A percentile compares a stretch with the other conserved stretches of the same genome.
Evolutionary conservation across 2,329 filamentous ascomycete species (phyloP).

Genomic region (Pseudogymnoascus sp.): DNA sequence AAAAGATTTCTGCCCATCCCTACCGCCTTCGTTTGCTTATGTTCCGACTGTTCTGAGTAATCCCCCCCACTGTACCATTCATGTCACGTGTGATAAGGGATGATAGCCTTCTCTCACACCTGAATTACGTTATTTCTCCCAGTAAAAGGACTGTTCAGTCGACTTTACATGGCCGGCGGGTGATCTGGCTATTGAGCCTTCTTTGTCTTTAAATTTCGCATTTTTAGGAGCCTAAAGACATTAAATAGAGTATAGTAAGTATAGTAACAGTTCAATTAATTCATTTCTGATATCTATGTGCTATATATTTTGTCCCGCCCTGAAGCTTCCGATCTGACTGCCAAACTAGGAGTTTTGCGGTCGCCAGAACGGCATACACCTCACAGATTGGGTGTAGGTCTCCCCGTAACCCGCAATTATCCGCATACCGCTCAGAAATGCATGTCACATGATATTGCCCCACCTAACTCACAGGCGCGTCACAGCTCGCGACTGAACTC

Average conservation of each 20-base stretch:
- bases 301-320: no score
- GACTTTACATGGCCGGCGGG: background rate
- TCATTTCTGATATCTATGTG: no score
- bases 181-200: background rate
- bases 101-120: background rate
- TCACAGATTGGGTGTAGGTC: no score
- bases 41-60: background rate
- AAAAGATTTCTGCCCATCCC: background rate
- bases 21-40: background rate
- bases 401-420: no score
- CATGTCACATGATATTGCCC: constrained; percentile 5
- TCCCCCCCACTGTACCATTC: background rate
- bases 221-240: no score
- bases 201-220: background rate
- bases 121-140: background rate
- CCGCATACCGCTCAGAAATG: no score
- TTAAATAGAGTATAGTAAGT: no score
- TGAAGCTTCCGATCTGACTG: no score
- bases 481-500: constrained; percentile 7
- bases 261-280: no score
- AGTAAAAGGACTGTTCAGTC: background rate
- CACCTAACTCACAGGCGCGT: background rate
- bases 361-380: no score
- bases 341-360: no score
- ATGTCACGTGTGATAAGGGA: background rate